phyloP scores from a whole-genome alignment of 192 early-diverging fungal genomes.

The Coemansia guatemalensis region DNA sequence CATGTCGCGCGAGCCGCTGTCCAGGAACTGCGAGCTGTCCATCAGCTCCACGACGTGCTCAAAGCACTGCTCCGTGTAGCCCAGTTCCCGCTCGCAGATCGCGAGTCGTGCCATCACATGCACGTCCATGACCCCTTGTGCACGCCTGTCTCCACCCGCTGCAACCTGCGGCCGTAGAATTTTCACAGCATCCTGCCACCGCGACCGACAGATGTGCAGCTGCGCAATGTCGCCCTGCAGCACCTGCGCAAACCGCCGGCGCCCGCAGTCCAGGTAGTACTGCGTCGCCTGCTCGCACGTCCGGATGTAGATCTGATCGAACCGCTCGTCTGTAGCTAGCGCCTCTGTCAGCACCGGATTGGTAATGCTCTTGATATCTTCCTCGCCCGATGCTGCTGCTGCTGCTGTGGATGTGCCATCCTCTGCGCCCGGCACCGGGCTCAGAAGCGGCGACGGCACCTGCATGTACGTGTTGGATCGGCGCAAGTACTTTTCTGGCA shows the following conservation, averaged over 20 bases:
- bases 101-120: conserved; percentile 35
- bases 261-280: conserved; percentile 49
- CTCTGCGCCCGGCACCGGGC: background rate
- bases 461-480: conserved; percentile 14
- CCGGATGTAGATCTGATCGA: conserved; percentile 51
- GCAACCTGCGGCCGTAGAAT: conserved; percentile 33
- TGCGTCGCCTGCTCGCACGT: conserved; percentile 52
- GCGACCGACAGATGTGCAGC: conserved; percentile 30
- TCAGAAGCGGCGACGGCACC: conserved; percentile 10
- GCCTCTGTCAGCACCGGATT: conserved; percentile 51
- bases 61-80: conserved; percentile 17
- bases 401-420: background rate
- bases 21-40: conserved; percentile 11
- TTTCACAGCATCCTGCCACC: conserved; percentile 32
- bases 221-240: conserved; percentile 48
- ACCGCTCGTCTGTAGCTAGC: conserved; percentile 34
- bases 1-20: conserved; percentile 1
- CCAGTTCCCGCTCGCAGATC: conserved; percentile 31
- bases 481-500: conserved; percentile 17
- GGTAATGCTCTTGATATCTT: conserved; percentile 12
- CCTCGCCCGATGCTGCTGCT: background rate
- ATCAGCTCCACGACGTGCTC: conserved; percentile 24
- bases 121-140: conserved; percentile 16
- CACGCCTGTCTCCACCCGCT: background rate
- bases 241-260: conserved; percentile 39